These are phyloP conservation scores for Rhizoclosmatium sp. DNA, from an alignment of 192 early-diverging fungal species.

Conservation along the genomic window DNA sequence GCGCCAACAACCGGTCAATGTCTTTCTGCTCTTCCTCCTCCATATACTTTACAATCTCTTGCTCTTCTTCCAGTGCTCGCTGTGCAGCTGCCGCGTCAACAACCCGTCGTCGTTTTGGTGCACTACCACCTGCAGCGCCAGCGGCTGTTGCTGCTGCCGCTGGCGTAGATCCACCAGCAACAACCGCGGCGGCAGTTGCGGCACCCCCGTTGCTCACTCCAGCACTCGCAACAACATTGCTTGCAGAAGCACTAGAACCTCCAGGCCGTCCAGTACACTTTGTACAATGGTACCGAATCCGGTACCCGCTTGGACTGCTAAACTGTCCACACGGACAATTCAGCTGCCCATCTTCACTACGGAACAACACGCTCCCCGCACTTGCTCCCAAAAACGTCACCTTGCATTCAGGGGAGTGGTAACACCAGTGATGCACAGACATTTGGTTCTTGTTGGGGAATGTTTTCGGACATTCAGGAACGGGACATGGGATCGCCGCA, in stretches of 20 bases:
- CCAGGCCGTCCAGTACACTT: neutral
- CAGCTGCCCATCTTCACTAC: neutral
- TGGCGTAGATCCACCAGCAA: neutral
- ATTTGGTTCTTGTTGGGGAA: conserved; percentile 18
- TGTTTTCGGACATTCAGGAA: neutral
- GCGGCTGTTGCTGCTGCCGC: neutral
- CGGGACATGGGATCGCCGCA: neutral
- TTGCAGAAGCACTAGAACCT: neutral
- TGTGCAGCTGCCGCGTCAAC: too few species aligned
- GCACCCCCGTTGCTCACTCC: neutral
- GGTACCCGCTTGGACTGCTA: neutral
- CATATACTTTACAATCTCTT: too few species aligned
- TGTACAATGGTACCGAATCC: neutral
- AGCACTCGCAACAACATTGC: neutral
- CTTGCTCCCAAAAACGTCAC: neutral
- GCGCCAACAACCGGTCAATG: too few species aligned
- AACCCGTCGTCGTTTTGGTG: neutral
- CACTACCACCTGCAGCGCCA: neutral
- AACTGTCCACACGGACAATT: neutral
- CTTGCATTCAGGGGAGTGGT: neutral
- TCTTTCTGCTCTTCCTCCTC: too few species aligned
- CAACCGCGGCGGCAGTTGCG: neutral
- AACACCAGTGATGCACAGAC: conserved; percentile 5
- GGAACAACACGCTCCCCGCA: neutral
- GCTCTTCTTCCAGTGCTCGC: too few species aligned